phyloP scores from a whole-genome alignment of 2,329 filamentous ascomycete genomes.

The Fusarium heterosporum region DNA sequence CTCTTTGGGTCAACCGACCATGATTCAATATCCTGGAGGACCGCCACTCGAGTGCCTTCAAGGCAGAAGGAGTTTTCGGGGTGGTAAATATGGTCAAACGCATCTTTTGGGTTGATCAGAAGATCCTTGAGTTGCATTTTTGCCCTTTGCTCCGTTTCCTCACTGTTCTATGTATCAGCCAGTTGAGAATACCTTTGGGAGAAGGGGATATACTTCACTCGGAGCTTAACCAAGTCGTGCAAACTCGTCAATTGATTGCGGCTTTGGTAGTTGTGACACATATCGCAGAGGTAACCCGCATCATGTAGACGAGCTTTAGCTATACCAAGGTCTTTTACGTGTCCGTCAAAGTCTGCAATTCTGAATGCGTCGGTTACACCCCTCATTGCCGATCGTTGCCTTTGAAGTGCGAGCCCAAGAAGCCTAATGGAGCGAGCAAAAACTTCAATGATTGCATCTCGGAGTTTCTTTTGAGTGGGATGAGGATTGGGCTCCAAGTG shows the following conservation, averaged over 20 bases:
- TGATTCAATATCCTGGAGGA: not conserved
- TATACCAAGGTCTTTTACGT: not conserved
- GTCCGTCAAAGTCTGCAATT: not conserved
- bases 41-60: not conserved
- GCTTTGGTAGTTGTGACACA: not conserved
- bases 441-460: accelerated
- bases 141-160: not conserved
- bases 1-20: not conserved
- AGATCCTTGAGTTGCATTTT: not conserved
- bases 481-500: accelerated
- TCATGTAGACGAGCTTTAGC: not conserved
- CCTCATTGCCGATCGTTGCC: not conserved
- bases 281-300: not conserved
- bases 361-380: not conserved
- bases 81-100: not conserved
- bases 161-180: too few species aligned
- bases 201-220: not conserved
- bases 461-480: accelerated
- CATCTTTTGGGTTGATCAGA: accelerated
- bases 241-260: not conserved
- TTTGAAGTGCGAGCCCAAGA: not conserved
- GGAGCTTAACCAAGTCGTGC: accelerated
- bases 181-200: not conserved
- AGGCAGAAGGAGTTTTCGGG: not conserved
- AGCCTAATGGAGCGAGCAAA: not conserved